Conservation (phyloP, 192 early-diverging fungal species). For the Coemansia sp. region DNA sequence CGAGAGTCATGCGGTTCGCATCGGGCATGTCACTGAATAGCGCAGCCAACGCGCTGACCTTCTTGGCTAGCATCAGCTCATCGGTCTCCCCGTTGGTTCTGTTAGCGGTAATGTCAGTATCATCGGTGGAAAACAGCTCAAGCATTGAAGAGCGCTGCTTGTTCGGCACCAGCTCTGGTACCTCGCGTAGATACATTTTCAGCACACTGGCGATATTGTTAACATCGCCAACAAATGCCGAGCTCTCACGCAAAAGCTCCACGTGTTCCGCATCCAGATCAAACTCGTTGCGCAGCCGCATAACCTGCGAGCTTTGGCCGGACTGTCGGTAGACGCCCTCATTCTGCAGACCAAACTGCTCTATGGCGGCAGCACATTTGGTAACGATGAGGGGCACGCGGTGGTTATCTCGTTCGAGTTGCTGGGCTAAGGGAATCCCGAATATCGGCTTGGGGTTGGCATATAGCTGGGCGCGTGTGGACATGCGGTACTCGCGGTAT, state of each 20-base stretch:
- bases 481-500: conserved; percentile 44
- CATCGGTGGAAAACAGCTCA: conserved; percentile 11
- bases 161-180: conserved; percentile 82
- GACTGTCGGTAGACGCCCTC: conserved; percentile 90
- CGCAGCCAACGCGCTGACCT: conserved; percentile 26
- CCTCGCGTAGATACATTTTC: conserved; percentile 92
- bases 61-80: conserved; percentile 24
- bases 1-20: conserved; percentile 81
- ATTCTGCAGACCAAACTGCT: conserved; percentile 70
- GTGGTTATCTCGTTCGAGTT: conserved; percentile 68
- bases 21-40: conserved; percentile 67
- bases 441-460: conserved; percentile 76
- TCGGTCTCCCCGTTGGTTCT: too few species aligned
- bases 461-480: conserved; percentile 55
- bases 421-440: conserved; percentile 70
- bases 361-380: conserved; percentile 81
- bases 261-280: conserved; percentile 72
- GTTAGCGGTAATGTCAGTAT: too few species aligned
- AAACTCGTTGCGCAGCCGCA: conserved; percentile 67
- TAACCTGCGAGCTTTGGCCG: conserved; percentile 73
- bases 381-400: conserved; percentile 75
- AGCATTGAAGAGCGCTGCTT: conserved; percentile 33
- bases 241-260: conserved; percentile 59
- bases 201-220: conserved; percentile 82
- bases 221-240: conserved; percentile 66